These are phyloP conservation scores for Porogramme epimiltina DNA, from an alignment of 1,284 basidiomycete species.

Conservation along the genomic window DNA sequence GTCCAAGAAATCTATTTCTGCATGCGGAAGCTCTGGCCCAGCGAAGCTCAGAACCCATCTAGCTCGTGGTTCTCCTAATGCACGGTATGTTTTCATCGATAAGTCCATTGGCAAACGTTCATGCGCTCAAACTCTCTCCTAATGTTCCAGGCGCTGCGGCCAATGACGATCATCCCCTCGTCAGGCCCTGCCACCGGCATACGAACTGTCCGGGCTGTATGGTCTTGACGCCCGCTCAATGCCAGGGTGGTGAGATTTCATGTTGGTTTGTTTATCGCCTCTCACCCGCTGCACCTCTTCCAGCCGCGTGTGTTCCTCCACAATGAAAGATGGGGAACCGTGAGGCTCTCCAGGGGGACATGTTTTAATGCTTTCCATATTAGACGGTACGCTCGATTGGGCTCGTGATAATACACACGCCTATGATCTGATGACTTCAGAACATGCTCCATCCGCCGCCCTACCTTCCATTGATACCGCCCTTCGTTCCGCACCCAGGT, in stretches of 20 bases:
- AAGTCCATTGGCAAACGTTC: conserved; percentile 6
- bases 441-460: conserved; percentile 18
- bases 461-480: conserved; percentile 23
- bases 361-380: conserved; percentile 31
- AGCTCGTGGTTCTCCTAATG: conserved; percentile 4
- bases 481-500: conserved; percentile 22
- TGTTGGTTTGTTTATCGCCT: too few species aligned
- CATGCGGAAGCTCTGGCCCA: conserved; percentile 17
- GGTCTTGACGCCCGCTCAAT: too few species aligned
- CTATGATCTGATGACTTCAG: conserved; percentile 33
- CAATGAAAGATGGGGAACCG: conserved; percentile 3
- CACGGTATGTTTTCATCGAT: conserved; percentile 20
- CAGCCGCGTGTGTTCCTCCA: too few species aligned
- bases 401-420: conserved; percentile 31
- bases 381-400: conserved; percentile 28
- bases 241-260: too few species aligned
- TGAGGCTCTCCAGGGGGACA: conserved; percentile 25
- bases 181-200: too few species aligned
- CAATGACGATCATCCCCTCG: conserved; percentile 5
- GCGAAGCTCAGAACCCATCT: neutral
- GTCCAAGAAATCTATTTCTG: conserved; percentile 10
- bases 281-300: too few species aligned
- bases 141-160: conserved; percentile 6
- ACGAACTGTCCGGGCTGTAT: too few species aligned
- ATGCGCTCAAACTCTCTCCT: conserved; percentile 6